Base-by-base conservation (phyloP, 768 basidiomycete genomes). In the Hemileccinum rubropunctum region DNA sequence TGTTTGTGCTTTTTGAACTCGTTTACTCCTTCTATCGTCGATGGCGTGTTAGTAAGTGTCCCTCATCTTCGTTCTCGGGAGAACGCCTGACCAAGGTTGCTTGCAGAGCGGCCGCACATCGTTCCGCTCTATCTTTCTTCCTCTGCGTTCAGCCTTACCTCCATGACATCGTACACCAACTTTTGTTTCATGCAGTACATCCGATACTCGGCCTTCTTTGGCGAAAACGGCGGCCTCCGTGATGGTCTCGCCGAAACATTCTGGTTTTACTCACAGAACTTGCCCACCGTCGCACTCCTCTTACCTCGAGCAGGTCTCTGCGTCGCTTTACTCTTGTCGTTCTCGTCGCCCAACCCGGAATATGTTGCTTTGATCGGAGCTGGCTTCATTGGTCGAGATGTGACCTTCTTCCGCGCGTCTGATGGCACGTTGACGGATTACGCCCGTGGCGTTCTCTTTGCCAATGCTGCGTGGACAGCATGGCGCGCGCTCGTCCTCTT, bases 101-200 rank as follows among this genome's bases (percentile, higher is more conserved):
- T 51, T 53, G 8, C 65, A 94, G 91, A 86, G 67, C 90, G 91
- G 36, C 93, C 93, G 0, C 75, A 82, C 15, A 84, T 95, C 52
- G 75, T 88, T 45, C 88, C 91, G 7, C 80, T 95, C 51, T 93
- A 93, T 67, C 74, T 91, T 37, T 94, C 91, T 1, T 76, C 89
- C 1, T 75, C 91, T 14, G 90, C 82, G 6, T 87, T 83, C 73
- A 87, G 81, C 59, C 74, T 86, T 47, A 86, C 81, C 27, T 80
- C 81, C 33, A 80, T 95, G 73, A 78, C 83, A 2, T 93, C 89
- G 14, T 94, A 86, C 71, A 79, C 81, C 45, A 83, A 84, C 69
- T 94, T 91, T 67, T 86, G 84, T 68, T 93, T 93, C 74, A 73
- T 94, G 58, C 81, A 84, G 51, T 80, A 93, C 67, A 75, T 94